Evolutionary conservation across 176 grass and related monocot genomes (phyloP).

Genomic region (Lolium perenne): DNA sequence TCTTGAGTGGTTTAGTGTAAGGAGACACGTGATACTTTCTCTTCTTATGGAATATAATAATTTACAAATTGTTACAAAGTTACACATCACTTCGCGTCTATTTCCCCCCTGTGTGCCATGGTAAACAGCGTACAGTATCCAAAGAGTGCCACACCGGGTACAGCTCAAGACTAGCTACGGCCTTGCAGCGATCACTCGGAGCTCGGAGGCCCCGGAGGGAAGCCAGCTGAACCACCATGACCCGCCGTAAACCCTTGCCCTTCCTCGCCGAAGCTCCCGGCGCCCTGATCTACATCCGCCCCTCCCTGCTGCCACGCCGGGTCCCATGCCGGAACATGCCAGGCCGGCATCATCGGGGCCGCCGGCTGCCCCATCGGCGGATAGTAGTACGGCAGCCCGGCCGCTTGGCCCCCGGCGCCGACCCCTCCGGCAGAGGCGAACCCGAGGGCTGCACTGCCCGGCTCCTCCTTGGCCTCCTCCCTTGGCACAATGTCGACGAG

Average conservation of each 20-base stretch:
- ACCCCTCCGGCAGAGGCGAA: conserved; percentile 47
- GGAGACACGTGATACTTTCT: too few species aligned
- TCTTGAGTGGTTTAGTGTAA: too few species aligned
- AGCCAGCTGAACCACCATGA: conserved; percentile 46
- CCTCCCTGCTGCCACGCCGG: conserved; percentile 65
- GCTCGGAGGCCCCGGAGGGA: conserved; percentile 50
- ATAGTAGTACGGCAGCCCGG: conserved; percentile 75
- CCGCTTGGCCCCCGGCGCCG: conserved; percentile 40
- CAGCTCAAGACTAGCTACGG: neutral
- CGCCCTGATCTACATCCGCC: conserved; percentile 49
- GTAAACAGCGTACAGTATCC: conserved; percentile 32
- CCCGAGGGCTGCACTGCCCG: conserved; percentile 55
- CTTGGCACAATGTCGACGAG: conserved; percentile 90
- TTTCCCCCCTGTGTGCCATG: conserved; percentile 9
- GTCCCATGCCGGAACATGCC: conserved; percentile 77
- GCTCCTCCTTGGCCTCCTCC: conserved; percentile 82
- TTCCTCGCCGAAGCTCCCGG: conserved; percentile 54
- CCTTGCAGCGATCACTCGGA: conserved; percentile 44
- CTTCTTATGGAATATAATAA: neutral
- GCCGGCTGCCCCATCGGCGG: conserved; percentile 71
- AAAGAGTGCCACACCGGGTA: neutral
- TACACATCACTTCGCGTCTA: conserved; percentile 7
- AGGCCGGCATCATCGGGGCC: conserved; percentile 63
- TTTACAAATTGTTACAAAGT: conserved; percentile 29
- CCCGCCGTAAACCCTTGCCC: conserved; percentile 55